Conservation (phyloP, 306 rosid species). For the Pyrus betulifolia region DNA sequence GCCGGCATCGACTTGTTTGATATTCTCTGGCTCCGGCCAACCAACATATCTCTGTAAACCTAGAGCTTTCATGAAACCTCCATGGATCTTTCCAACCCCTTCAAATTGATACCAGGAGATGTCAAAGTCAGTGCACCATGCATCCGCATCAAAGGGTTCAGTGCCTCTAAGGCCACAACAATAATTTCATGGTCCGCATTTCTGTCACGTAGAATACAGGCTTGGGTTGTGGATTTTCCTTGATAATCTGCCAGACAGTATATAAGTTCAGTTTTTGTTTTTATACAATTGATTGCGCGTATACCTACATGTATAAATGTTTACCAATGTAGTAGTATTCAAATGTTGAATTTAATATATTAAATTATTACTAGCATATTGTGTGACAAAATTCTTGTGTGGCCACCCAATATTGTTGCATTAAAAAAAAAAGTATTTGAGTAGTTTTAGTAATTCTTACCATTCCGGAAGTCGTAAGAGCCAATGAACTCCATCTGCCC, state of each 20-base stretch:
- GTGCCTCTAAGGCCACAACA: slow-evolving; percentile 76
- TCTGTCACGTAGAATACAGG: slow-evolving; percentile 42
- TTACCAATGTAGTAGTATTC: not conserved
- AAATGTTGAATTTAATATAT: too few species aligned
- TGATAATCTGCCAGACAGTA: slow-evolving; percentile 40
- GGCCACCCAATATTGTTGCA: too few species aligned
- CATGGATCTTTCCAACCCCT: slow-evolving; percentile 52
- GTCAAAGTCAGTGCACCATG: slow-evolving; percentile 74
- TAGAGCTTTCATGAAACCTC: slow-evolving; percentile 78
- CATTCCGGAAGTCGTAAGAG: slow-evolving; percentile 64
- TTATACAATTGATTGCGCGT: not conserved
- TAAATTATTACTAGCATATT: too few species aligned
- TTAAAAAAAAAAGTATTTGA: too few species aligned
- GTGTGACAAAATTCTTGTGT: too few species aligned
- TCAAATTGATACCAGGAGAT: slow-evolving; percentile 66
- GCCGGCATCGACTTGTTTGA: slow-evolving; percentile 1
- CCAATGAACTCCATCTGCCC: slow-evolving; percentile 60
- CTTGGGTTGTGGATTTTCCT: slow-evolving; percentile 55
- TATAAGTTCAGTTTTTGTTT: not conserved
- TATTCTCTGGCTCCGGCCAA: slow-evolving; percentile 48
- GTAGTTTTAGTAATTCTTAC: slow-evolving; percentile 22
- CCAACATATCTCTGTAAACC: slow-evolving; percentile 48
- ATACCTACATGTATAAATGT: not conserved
- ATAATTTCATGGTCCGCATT: slow-evolving; percentile 34
- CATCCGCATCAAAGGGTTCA: slow-evolving; percentile 64